These are phyloP conservation scores for Phaeomoniella chlamydospora DNA, from an alignment of 2,329 filamentous ascomycete species.

Conservation along the genomic window DNA sequence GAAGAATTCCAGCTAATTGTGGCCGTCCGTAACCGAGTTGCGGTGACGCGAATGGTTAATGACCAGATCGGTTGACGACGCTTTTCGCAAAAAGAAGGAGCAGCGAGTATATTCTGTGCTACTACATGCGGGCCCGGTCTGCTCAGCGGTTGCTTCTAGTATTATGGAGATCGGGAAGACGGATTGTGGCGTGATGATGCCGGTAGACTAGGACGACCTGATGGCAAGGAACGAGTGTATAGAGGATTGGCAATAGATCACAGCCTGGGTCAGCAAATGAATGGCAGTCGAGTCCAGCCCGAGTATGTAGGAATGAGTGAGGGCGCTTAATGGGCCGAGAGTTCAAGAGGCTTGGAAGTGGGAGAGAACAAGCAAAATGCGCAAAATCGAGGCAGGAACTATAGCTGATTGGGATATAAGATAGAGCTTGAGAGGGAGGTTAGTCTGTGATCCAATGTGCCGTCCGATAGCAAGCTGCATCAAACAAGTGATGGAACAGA, in stretches of 20 bases:
- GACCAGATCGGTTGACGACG: no score
- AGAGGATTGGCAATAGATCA: neutral
- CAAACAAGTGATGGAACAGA: conserved; percentile 1
- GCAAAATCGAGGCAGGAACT: neutral
- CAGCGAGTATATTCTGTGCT: no score
- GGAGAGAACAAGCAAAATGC: neutral
- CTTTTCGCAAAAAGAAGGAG: no score
- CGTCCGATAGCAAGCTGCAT: neutral
- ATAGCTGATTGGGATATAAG: neutral
- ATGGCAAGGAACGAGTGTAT: neutral
- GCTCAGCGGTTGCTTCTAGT: no score
- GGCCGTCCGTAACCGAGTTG: no score
- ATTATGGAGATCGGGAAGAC: no score
- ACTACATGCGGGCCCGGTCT: no score
- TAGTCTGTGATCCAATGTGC: neutral
- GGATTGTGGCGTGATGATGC: neutral
- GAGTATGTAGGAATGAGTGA: neutral
- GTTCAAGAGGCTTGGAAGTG: neutral
- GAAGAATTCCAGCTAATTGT: no score
- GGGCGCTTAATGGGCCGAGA: neutral
- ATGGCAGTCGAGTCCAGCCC: neutral
- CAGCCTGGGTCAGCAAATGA: neutral
- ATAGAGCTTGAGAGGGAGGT: neutral
- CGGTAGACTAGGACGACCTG: neutral
- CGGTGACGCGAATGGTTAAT: no score